Base-by-base conservation (phyloP, 139 green algal genomes). In the Volvox reticuliferus region DNA sequence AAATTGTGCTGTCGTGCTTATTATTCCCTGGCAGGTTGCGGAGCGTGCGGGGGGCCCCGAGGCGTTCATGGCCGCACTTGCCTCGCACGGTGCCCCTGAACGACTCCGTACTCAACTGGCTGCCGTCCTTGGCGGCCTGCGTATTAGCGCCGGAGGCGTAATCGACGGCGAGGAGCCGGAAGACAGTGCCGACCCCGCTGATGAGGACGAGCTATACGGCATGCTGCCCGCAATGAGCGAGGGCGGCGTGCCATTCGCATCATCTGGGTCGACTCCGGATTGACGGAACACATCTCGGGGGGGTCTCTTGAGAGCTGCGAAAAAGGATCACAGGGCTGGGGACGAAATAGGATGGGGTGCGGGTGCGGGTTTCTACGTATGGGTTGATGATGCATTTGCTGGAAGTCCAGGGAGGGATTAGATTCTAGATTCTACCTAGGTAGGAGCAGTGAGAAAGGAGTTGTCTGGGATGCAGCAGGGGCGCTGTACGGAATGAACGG, bases 181-280 rank as follows among this genome's bases (percentile, higher is more conserved):
- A 44, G 86, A 84, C 73, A 85, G 73, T 55, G 86, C 86, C 1
- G 86, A 90, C 20, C 9, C 50, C 17, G 73, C 86, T 0, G 86
- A 90, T 30, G 86, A 84, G 0, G 86, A 90, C 55, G 73, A 85
- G 73, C 84, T 89, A 67, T 82, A 82, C 37, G 73, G 73, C 73
- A 84, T 90, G 86, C 18, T 77, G 20, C 86, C 86, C 32, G n/a
- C 50, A 2, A 77, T 90, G 86, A 36, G 73, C 30, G 86, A 84
- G 50, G 86, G 73, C 30, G 86, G 86, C 3, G 0, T 90, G 71
- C 50, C 50, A 24, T 90, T 90, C 32, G 73, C 75, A 16, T 85
- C 73, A 24, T 73, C 73, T 0, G 86, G 86, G 9, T 90, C 86
- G 50, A 90, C 86, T 16, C 86, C 86, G 19, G 86, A 90, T 13